Percentiles rank a stretch among this genome's conserved stretches.
Conservation (phyloP, 805 yeast genomes). For the Lachancea fermentati region DNA sequence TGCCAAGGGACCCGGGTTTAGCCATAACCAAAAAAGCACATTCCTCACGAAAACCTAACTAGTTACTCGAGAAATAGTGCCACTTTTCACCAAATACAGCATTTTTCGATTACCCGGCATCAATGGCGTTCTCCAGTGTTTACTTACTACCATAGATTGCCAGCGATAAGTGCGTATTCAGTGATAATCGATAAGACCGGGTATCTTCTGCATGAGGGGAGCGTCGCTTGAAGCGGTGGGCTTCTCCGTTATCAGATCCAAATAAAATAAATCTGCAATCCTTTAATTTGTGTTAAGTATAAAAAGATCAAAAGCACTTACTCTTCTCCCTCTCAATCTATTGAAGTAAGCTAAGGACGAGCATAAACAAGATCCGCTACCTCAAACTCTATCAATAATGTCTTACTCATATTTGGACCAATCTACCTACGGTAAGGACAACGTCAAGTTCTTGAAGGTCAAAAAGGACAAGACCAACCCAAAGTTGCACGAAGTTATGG, state of each 20-base stretch:
- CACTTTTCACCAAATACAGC: neutral
- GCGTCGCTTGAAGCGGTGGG: neutral
- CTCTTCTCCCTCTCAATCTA: no score
- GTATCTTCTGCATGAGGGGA: neutral
- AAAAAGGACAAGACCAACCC: slow-evolving; percentile 72
- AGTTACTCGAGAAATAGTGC: neutral
- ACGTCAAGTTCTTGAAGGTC: slow-evolving; percentile 88
- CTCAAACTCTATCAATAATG: slow-evolving; percentile 9
- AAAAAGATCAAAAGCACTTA: neutral
- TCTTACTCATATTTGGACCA: slow-evolving; percentile 30
- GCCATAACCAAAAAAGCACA: neutral
- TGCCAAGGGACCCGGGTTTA: neutral
- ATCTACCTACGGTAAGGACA: slow-evolving; percentile 85
- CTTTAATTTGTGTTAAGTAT: neutral
- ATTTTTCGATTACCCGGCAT: neutral
- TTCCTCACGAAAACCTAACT: neutral
- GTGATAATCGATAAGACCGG: neutral
- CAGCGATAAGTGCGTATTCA: neutral
- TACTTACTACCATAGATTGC: neutral
- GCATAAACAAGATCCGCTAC: neutral
- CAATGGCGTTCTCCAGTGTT: neutral
- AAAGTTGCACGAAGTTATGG: slow-evolving; percentile 71
- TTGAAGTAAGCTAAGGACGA: no score
- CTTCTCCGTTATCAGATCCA: slow-evolving; percentile 1
- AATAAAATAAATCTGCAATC: neutral